phyloP scores from a whole-genome alignment of 2,329 filamentous ascomycete species.

The Cadophora gregata region DNA sequence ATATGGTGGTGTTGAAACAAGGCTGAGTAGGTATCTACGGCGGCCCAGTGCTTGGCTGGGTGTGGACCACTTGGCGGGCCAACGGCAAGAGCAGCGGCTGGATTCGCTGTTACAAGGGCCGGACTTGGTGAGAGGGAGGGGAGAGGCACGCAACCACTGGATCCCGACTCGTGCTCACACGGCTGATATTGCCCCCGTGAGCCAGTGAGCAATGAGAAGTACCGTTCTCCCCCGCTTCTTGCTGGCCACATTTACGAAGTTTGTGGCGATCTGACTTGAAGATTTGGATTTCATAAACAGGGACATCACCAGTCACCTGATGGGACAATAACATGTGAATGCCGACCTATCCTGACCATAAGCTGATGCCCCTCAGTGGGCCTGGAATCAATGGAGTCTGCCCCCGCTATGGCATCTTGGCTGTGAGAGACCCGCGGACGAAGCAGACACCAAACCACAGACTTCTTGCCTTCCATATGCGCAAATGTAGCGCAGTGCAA shows the following conservation, averaged over 20 bases:
- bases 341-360: constrained; percentile 5
- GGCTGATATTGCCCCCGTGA: constrained; percentile 4
- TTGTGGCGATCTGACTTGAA: background rate
- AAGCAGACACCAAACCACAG: constrained; percentile 5
- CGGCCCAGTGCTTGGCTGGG: constrained; percentile 11
- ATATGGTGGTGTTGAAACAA: constrained; percentile 18
- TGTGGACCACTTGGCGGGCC: constrained; percentile 15
- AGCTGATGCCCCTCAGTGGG: constrained; percentile 15
- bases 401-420: constrained; percentile 14
- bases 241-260: background rate
- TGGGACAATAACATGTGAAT: constrained; percentile 1
- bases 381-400: background rate
- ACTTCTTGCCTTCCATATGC: constrained; percentile 11
- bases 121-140: constrained; percentile 10
- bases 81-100: background rate
- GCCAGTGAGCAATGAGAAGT: background rate
- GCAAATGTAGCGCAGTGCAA: background rate
- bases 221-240: background rate
- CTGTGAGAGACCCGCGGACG: constrained; percentile 1
- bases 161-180: constrained; percentile 12
- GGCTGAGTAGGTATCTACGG: constrained; percentile 15
- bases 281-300: background rate
- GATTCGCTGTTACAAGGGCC: constrained; percentile 6
- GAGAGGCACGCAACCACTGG: background rate
- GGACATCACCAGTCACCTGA: background rate